A percentile compares a stretch with the other conserved stretches of the same genome.
phyloP scores from a whole-genome alignment of 2,329 filamentous ascomycete species.

The Colletotrichum costaricense region DNA sequence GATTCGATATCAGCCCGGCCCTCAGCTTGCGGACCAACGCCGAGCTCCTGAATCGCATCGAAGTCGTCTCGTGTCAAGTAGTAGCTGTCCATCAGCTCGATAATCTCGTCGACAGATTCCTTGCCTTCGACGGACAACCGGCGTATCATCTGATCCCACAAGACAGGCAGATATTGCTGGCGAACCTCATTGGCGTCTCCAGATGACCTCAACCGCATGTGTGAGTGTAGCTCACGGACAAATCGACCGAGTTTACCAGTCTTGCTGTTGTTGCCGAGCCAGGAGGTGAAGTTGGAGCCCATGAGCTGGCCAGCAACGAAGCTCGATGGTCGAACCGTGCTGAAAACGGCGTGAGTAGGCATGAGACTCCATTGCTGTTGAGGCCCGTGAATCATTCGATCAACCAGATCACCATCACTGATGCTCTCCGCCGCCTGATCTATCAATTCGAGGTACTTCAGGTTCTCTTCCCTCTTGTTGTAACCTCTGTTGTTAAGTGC shows the following conservation, averaged over 20 bases:
- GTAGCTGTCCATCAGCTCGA: conserved; percentile 97
- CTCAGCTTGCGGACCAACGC: conserved; percentile 85
- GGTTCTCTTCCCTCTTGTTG: conserved; percentile 73
- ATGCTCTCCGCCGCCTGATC: conserved; percentile 95
- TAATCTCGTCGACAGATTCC: conserved; percentile 83
- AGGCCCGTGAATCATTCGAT: conserved; percentile 97
- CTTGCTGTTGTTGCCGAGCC: conserved; percentile 97
- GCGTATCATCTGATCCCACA: conserved; percentile 85
- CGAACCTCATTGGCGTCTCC: conserved; percentile 94
- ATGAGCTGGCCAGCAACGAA: conserved; percentile 84
- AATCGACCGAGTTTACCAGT: conserved; percentile 80
- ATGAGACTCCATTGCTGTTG: conserved; percentile 99
- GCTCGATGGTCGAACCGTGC: conserved; percentile 91
- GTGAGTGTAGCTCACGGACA: conserved; percentile 93
- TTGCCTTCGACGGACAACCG: conserved; percentile 82
- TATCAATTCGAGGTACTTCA: conserved; percentile 87
- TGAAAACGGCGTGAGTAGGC: conserved; percentile 96
- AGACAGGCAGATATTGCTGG: conserved; percentile 90
- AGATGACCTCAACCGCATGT: conserved; percentile 92
- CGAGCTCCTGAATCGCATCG: conserved; percentile 91
- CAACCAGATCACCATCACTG: conserved; percentile 94
- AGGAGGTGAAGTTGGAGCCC: conserved; percentile 83
- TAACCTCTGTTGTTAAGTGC: conserved; percentile 67
- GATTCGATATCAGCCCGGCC: conserved; percentile 81
- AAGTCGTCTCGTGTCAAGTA: conserved; percentile 95